phyloP scores from a whole-genome alignment of 371 early-diverging fungal genomes.

The Parasitella parasitica region DNA sequence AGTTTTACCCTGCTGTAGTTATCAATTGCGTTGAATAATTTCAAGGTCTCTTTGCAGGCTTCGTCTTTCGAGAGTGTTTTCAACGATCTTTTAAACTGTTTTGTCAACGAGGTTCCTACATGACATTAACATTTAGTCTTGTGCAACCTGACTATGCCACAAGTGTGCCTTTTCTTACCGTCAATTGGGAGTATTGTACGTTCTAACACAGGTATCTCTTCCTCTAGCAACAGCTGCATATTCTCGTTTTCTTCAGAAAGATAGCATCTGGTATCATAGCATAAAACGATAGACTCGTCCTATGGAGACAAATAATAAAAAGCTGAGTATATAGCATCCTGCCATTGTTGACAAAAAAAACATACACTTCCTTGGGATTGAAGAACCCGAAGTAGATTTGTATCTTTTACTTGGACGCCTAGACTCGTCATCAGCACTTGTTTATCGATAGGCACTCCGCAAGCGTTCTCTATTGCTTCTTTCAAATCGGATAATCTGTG shows the following conservation, averaged over 20 bases:
- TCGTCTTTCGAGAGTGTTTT: conserved; percentile 8
- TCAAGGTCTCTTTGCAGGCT: conserved; percentile 19
- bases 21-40: conserved; percentile 31
- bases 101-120: background rate
- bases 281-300: conserved; percentile 49
- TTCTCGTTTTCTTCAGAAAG: conserved; percentile 30
- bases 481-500: conserved; percentile 48
- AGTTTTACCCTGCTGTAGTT: conserved; percentile 32
- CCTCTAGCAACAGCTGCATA: conserved; percentile 30
- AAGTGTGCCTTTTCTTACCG: conserved; percentile 9
- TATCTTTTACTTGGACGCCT: conserved; percentile 55
- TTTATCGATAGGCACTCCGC: conserved; percentile 46
- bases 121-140: no score
- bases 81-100: conserved; percentile 1
- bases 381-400: conserved; percentile 49
- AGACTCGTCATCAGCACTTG: conserved; percentile 67
- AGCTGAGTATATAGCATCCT: background rate
- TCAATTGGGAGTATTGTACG: conserved; percentile 29
- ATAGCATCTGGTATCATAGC: conserved; percentile 43
- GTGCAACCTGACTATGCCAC: no score
- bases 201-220: conserved; percentile 40
- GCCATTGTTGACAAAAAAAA: background rate
- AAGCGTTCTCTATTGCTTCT: conserved; percentile 43
- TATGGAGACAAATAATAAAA: conserved; percentile 1
- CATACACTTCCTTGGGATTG: conserved; percentile 54